A percentile compares a stretch with the other conserved stretches of the same genome.
Evolutionary conservation across 164 flowering plant species (phyloP).

Genomic region (Kingdonia uniflora): DNA sequence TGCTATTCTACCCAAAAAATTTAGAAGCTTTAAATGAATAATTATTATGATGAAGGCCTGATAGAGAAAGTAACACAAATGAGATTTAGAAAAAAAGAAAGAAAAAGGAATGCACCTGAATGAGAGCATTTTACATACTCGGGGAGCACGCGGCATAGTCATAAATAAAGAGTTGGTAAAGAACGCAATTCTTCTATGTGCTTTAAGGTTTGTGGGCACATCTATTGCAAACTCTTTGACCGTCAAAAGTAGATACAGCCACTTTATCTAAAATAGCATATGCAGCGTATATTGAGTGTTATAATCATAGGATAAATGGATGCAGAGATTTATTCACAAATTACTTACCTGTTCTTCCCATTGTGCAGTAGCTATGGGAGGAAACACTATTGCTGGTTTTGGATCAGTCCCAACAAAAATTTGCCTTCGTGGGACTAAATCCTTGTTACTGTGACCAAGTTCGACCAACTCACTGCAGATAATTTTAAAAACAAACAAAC

Average conservation of each 20-base stretch:
- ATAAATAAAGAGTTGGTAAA: conserved; percentile 87
- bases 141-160: conserved; percentile 96
- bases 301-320: no score
- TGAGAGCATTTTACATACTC: conserved; percentile 87
- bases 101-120: conserved; percentile 62
- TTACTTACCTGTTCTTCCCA: conserved; percentile 90
- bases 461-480: conserved; percentile 76
- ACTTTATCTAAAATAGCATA: conserved; percentile 17
- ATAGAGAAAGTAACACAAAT: no score
- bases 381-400: conserved; percentile 65
- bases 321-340: background rate
- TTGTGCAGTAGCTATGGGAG: conserved; percentile 75
- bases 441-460: conserved; percentile 75
- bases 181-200: conserved; percentile 81
- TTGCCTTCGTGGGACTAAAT: conserved; percentile 63
- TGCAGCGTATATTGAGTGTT: background rate
- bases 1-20: no score
- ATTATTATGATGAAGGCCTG: no score
- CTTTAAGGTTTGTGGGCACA: conserved; percentile 88
- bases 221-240: conserved; percentile 81
- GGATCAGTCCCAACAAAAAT: conserved; percentile 76
- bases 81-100: background rate
- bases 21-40: no score
- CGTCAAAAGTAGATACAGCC: conserved; percentile 55
- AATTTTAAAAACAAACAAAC: conserved; percentile 4